A percentile compares a stretch with the other conserved stretches of the same genome.
These are phyloP conservation scores for Alliaria petiolata DNA, from an alignment of 345 rosid species.

Conservation along the genomic window DNA sequence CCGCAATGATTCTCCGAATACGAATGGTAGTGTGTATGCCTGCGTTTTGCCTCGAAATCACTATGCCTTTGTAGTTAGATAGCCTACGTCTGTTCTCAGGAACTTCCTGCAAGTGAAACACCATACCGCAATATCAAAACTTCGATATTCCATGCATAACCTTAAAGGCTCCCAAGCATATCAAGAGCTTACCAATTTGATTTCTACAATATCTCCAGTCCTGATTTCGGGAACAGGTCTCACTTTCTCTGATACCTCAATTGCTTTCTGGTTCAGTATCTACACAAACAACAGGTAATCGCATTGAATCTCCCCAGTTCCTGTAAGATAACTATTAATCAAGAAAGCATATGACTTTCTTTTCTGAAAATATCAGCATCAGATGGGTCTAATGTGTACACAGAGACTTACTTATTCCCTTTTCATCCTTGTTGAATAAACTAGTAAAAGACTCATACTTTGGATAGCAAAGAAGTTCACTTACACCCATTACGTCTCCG, in stretches of 20 bases:
- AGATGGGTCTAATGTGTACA: no score
- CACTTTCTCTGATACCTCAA: slow-evolving; percentile 65
- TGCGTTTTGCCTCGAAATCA: slow-evolving; percentile 82
- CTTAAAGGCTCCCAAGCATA: background rate
- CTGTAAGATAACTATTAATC: background rate
- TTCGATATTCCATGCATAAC: background rate
- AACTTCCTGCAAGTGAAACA: slow-evolving; percentile 57
- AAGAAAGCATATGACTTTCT: background rate
- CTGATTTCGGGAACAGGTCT: slow-evolving; percentile 78
- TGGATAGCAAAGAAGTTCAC: background rate
- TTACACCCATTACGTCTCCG: slow-evolving; percentile 32
- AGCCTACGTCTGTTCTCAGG: slow-evolving; percentile 74
- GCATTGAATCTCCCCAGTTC: background rate
- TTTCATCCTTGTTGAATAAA: no score
- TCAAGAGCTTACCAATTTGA: slow-evolving; percentile 58
- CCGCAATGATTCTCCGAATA: slow-evolving; percentile 82
- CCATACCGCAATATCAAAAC: slow-evolving; percentile 1
- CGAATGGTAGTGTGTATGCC: slow-evolving; percentile 88
- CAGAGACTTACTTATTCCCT: no score
- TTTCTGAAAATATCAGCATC: no score
- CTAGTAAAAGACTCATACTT: background rate
- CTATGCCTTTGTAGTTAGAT: slow-evolving; percentile 80
- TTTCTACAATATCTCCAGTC: slow-evolving; percentile 73
- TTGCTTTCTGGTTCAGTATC: slow-evolving; percentile 71
- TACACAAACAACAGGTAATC: slow-evolving; percentile 19